Evolutionary conservation across 1,284 basidiomycete species (phyloP), one percentile per base, ranked within the genome.

Genomic region (Boletus smithii): DNA sequence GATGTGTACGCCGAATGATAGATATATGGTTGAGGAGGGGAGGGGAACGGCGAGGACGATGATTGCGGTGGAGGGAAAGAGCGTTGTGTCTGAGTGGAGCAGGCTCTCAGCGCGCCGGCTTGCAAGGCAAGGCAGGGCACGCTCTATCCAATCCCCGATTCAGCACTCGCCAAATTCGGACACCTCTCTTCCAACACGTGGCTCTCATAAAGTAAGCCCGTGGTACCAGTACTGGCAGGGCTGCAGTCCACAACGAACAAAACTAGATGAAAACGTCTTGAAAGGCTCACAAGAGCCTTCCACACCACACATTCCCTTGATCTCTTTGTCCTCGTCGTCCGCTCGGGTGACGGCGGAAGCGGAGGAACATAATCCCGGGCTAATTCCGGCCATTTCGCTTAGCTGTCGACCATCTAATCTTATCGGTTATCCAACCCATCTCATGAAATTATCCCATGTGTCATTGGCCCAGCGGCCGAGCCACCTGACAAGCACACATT

Each of bases 51-150:
- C 17, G 48, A 34, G 44, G 44, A 36, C 2, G 42, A 20, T 16
- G 49, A 46, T 49, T 35, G 47, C 18, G 49, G 48, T 42, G 44
- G 56, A 58, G 42, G 43, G 40, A 47, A 17, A 48, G 50, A 50
- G 41, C 39, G 59, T 57, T 42, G 48, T 39, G 57, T 39, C 34
- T 13, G 37, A 49, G 45, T 57, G 48, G 51, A 54, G 55, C 57
- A 46, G 29, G 38, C 45, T 55, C 48, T 48, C 55, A 61, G 57
- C 54, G 56, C 59, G 53, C 61, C 62, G 60, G 59, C 47, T 51
- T 60, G 60, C 40, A 48, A 56, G 60, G 60, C 52, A 63, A 66
- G 60, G 60, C 60, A 66, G 60, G 60, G 60, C 60, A 62, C 49
- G 63, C 61, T 46, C 57, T 52, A 48, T 55, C 57, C 57, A 42